These are phyloP conservation scores for Diversispora epigaea DNA, from an alignment of 192 early-diverging fungal species.

Conservation along the genomic window DNA sequence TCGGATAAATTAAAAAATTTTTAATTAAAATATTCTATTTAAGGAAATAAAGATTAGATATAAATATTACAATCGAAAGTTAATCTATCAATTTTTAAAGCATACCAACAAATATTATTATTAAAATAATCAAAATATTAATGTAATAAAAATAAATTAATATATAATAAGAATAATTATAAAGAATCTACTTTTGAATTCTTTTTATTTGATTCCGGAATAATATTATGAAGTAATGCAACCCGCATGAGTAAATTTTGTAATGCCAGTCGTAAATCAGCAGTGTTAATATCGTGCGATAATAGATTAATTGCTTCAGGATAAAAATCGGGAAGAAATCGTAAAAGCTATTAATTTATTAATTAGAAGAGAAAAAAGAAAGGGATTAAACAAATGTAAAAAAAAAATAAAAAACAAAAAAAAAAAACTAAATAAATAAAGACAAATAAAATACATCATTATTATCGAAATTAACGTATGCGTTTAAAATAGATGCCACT, in stretches of 20 bases:
- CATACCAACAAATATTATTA: too few species aligned
- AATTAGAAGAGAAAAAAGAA: too few species aligned
- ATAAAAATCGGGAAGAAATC: slow-evolving; percentile 64
- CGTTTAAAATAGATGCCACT: slow-evolving; percentile 68
- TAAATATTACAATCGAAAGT: too few species aligned
- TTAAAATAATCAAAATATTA: too few species aligned
- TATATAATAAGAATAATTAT: too few species aligned
- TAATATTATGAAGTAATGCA: slow-evolving; percentile 46
- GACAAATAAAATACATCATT: slow-evolving; percentile 45
- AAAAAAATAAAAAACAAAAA: background rate
- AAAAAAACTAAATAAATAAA: slow-evolving; percentile 5
- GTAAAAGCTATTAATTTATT: slow-evolving; percentile 46
- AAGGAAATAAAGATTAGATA: too few species aligned
- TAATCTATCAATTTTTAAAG: too few species aligned
- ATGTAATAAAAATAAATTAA: too few species aligned
- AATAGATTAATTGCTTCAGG: slow-evolving; percentile 62
- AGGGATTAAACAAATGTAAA: slow-evolving; percentile 2
- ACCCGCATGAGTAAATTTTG: slow-evolving; percentile 49
- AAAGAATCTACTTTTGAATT: too few species aligned
- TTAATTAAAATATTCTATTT: too few species aligned
- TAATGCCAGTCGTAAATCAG: slow-evolving; percentile 57
- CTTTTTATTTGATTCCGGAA: background rate
- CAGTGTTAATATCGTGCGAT: slow-evolving; percentile 56
- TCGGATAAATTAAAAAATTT: too few species aligned
- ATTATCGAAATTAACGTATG: slow-evolving; percentile 65